These are phyloP conservation scores for Crithidia sp. DNA, from an alignment of 208 protist species.

Conservation along the genomic window DNA sequence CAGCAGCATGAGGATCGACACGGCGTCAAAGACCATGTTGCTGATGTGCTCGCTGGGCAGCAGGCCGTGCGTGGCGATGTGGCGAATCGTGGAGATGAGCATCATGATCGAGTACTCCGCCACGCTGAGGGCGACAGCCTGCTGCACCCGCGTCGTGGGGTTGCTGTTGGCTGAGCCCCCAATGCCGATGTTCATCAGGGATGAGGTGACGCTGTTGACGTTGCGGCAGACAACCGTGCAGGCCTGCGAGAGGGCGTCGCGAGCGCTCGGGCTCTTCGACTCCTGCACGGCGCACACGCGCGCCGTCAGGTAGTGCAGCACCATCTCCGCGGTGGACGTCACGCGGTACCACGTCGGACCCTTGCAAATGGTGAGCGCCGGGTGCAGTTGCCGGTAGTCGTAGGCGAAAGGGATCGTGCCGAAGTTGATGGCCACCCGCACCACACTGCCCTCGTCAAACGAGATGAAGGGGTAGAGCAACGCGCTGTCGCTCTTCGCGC, in stretches of 20 bases:
- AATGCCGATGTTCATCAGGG: conserved; percentile 68
- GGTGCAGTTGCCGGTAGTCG: conserved; percentile 84
- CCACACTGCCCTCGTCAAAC: conserved; percentile 57
- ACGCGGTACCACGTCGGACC: conserved; percentile 83
- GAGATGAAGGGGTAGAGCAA: conserved; percentile 69
- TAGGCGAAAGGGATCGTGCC: conserved; percentile 75
- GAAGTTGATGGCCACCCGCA: conserved; percentile 85
- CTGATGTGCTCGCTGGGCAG: conserved; percentile 39
- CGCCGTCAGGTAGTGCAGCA: conserved; percentile 77
- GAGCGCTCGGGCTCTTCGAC: conserved; percentile 31
- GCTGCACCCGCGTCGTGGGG: conserved; percentile 47
- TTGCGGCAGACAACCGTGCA: conserved; percentile 76
- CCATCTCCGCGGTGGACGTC: conserved; percentile 72
- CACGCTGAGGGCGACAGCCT: conserved; percentile 65
- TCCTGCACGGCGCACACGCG: conserved; percentile 70
- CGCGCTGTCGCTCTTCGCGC: conserved; percentile 33
- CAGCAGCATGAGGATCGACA: conserved; percentile 82
- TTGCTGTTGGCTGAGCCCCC: conserved; percentile 32
- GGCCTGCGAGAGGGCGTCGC: conserved; percentile 57
- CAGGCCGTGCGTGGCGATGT: conserved; percentile 50
- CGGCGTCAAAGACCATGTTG: conserved; percentile 81
- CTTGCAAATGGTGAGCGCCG: conserved; percentile 40
- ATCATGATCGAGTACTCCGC: conserved; percentile 79
- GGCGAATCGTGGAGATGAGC: conserved; percentile 80
- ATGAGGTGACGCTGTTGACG: conserved; percentile 74